Evolutionary conservation across 2,329 filamentous ascomycete species (phyloP), one percentile per base, ranked within the genome.

Genomic region (Cadophora sp.): DNA sequence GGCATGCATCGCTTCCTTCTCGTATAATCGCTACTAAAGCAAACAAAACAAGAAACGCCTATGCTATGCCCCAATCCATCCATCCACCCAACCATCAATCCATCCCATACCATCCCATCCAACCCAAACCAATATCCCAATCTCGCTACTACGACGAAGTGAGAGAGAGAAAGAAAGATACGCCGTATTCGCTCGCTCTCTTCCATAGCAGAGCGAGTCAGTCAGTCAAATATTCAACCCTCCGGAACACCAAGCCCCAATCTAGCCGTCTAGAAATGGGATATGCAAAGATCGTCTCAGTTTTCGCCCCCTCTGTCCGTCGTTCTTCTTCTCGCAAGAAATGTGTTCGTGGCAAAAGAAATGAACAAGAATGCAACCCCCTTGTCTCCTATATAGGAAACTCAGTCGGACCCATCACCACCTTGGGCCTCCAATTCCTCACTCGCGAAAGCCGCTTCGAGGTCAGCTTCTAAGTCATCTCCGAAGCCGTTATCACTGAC

Each of bases 401-500:
- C 20, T 39, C 18, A 48, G 27, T 50, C 33, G 43, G 14, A 30
- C n/a, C 43, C 33, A 41, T 71, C 65, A 66, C 58, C 62, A 60
- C 41, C 63, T 56, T 43, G 61, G 56, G 60, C 48, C 53, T 71
- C 76, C 63, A 79, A 74, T 62, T 77, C 77, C 59, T 79, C 79
- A 18, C 79, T 79, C 24, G 79, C 79, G 73, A 83, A 76, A 69
- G 81, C 83, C 22, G 65, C 65, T 27, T 66, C 65, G 24, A 83
- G 70, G 64, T 81, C 80, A n/a, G 86, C 85, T 76, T 89, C 89
- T 59, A 90, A 78, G 72, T 89, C 83, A 63, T 85, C 84, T 11
- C 86, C 84, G 50, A 82, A 82, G n/a, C 78, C 77, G 8, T 77
- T 76, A 48, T 77, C 75, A n/a, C 72, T 72, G 27, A 71, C 77